These are phyloP conservation scores for Xylariaceae sp. DNA, from an alignment of 2,329 filamentous ascomycete species.

Conservation along the genomic window DNA sequence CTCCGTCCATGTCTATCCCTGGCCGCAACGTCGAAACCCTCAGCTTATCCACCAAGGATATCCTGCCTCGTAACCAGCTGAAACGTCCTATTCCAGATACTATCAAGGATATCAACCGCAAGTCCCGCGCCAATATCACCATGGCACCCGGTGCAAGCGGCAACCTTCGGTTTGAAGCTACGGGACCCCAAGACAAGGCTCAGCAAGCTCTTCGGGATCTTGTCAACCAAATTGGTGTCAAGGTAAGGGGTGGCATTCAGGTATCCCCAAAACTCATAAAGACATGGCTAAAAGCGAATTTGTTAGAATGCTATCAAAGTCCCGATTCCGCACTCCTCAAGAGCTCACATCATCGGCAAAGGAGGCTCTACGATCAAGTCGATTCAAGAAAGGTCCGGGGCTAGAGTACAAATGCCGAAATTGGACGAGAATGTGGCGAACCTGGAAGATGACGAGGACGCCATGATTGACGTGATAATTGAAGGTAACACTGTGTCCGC, in stretches of 20 bases:
- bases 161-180: constrained; percentile 75
- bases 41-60: constrained; percentile 67
- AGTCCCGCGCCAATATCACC: constrained; percentile 80
- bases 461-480: constrained; percentile 77
- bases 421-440: constrained; percentile 57
- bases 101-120: constrained; percentile 87
- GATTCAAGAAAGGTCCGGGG: constrained; percentile 84
- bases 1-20: constrained; percentile 68
- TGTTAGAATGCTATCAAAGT: constrained; percentile 60
- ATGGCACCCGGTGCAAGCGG: constrained; percentile 70
- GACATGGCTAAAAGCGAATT: neutral
- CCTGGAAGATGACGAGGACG: constrained; percentile 70
- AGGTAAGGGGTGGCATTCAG: constrained; percentile 47
- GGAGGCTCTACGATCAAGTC: constrained; percentile 85
- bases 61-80: constrained; percentile 71
- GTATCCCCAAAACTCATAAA: constrained; percentile 3
- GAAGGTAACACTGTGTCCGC: constrained; percentile 90
- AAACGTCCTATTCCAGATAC: constrained; percentile 83
- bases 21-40: constrained; percentile 78
- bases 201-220: constrained; percentile 87
- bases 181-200: constrained; percentile 77
- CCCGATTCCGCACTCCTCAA: constrained; percentile 75
- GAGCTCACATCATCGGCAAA: constrained; percentile 89
- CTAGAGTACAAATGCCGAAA: constrained; percentile 85
- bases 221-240: constrained; percentile 80